Conservation (phyloP, 108 stramenopile genomes). For the Cylindrotheca fusiformis region DNA sequence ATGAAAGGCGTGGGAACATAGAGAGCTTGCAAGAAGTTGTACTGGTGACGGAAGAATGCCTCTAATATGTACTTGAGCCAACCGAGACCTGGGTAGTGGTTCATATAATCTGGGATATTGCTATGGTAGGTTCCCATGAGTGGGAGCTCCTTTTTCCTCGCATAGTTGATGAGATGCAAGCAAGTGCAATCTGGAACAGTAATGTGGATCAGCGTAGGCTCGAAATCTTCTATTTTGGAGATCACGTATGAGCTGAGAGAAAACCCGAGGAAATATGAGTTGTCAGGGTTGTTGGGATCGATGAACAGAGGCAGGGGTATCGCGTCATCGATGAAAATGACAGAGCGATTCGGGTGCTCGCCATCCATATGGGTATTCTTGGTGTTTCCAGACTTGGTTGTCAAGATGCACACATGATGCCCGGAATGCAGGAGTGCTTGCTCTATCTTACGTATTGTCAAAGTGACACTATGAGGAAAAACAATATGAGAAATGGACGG, state of each 20-base stretch:
- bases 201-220: conserved; percentile 55
- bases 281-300: conserved; percentile 46
- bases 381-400: conserved; percentile 44
- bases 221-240: conserved; percentile 39
- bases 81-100: conserved; percentile 43
- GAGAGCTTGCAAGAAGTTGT: conserved; percentile 54
- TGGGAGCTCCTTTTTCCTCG: conserved; percentile 40
- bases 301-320: conserved; percentile 44
- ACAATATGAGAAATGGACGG: too few relatives aligned
- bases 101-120: conserved; percentile 69
- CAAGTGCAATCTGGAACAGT: conserved; percentile 52
- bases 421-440: conserved; percentile 53
- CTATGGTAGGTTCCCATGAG: conserved; percentile 71
- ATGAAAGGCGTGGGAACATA: conserved; percentile 72
- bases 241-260: conserved; percentile 23
- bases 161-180: conserved; percentile 50
- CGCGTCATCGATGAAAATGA: conserved; percentile 57
- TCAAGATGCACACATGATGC: conserved; percentile 51
- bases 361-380: conserved; percentile 50
- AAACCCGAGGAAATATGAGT: conserved; percentile 46
- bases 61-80: conserved; percentile 50
- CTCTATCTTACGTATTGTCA: conserved; percentile 72
- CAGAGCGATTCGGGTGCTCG: conserved; percentile 47
- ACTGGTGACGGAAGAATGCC: conserved; percentile 48
- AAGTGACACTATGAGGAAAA: conserved; percentile 35